Percentiles rank a stretch among this genome's conserved stretches.
These are phyloP conservation scores for Omphalotus guepiniiformis DNA, from an alignment of 768 basidiomycete species.

Conservation along the genomic window DNA sequence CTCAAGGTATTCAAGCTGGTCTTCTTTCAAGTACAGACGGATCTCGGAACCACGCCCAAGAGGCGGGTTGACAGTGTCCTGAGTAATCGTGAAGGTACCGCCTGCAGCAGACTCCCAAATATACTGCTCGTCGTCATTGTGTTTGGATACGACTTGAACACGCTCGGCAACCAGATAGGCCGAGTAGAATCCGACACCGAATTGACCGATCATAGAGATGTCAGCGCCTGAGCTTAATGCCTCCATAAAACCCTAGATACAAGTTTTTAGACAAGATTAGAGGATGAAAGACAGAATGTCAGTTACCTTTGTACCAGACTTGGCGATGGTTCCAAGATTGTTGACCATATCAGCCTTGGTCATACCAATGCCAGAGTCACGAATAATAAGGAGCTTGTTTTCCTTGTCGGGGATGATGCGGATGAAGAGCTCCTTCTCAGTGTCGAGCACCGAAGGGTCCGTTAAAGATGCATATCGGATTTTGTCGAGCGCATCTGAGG, in stretches of 20 bases:
- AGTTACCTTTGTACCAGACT: conserved; percentile 86
- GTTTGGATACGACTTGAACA: conserved; percentile 98
- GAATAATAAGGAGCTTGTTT: conserved; percentile 85
- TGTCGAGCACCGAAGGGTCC: conserved; percentile 84
- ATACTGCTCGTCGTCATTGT: conserved; percentile 99
- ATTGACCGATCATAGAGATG: conserved; percentile 97
- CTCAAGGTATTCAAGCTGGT: conserved; percentile 98
- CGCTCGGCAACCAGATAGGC: conserved; percentile 98
- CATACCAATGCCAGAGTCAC: conserved; percentile 98
- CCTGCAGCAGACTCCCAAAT: conserved; percentile 99
- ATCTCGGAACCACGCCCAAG: conserved; percentile 94
- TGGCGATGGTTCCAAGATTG: conserved; percentile 95
- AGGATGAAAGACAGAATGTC: conserved; percentile 4
- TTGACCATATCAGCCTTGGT: conserved; percentile 99
- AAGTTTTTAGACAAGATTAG: conserved; percentile 7
- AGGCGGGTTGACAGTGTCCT: conserved; percentile 82
- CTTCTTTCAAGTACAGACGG: conserved; percentile 93
- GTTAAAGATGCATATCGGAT: conserved; percentile 96
- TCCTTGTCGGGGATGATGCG: conserved; percentile 95
- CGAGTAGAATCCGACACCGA: conserved; percentile 99
- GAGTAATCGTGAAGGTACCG: conserved; percentile 98
- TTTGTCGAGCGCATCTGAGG: conserved; percentile 98
- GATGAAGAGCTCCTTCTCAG: conserved; percentile 90
- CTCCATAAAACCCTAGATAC: conserved; percentile 95
- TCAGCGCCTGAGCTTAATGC: conserved; percentile 87